phyloP scores from a whole-genome alignment of 176 grass and related monocot genomes.

The Ananas comosus region DNA sequence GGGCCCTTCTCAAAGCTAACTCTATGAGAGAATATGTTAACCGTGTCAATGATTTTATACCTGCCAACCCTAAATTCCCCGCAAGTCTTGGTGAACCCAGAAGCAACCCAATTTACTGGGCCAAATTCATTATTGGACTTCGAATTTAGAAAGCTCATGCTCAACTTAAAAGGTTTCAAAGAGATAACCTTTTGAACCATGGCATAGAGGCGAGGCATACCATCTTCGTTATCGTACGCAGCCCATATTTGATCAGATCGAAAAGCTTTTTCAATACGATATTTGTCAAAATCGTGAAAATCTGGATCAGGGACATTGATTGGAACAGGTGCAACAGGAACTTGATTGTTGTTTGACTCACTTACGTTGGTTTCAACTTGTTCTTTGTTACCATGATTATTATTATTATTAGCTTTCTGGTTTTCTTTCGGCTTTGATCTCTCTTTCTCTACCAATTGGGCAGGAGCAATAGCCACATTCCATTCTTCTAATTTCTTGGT shows the following conservation, averaged over 20 bases:
- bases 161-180: conserved; percentile 47
- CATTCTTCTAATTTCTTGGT: conserved; percentile 32
- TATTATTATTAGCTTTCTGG: conserved; percentile 1
- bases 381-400: not conserved
- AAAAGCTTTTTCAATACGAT: conserved; percentile 54
- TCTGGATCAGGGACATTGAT: conserved; percentile 60
- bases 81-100: conserved; percentile 57
- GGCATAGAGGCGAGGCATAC: conserved; percentile 60
- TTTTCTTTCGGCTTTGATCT: conserved; percentile 15
- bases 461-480: conserved; percentile 20
- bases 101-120: conserved; percentile 51
- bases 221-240: conserved; percentile 61
- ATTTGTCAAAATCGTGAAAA: conserved; percentile 63
- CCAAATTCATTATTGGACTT: conserved; percentile 63
- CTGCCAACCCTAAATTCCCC: conserved; percentile 63
- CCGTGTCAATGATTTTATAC: conserved; percentile 52
- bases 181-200: conserved; percentile 59
- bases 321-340: conserved; percentile 18
- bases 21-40: conserved; percentile 67
- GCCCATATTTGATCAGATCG: conserved; percentile 59
- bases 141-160: conserved; percentile 67
- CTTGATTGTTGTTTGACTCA: not conserved
- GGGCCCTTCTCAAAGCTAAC: conserved; percentile 48
- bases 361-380: not conserved
- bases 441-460: conserved; percentile 4